These are phyloP conservation scores for Wilcoxina mikolae DNA, from an alignment of 495 filamentous ascomycete genomes.

Conservation along the genomic window DNA sequence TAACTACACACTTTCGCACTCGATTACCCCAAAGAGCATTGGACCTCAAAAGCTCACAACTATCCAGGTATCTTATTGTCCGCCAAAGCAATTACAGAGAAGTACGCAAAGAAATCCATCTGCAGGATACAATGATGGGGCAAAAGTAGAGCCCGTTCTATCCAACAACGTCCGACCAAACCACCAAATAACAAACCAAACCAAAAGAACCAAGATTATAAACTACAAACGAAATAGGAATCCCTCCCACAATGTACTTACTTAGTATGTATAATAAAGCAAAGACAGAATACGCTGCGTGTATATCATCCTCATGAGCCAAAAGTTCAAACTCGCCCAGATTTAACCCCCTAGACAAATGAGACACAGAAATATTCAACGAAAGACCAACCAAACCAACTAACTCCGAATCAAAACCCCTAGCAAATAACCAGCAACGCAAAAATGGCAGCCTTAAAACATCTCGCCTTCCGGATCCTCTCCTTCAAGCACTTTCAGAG, in stretches of 20 bases:
- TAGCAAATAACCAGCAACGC: neutral
- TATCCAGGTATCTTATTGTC: too few species aligned
- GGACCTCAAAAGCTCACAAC: too few species aligned
- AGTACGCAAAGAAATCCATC: too few species aligned
- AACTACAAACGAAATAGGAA: neutral
- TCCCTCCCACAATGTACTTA: too few species aligned
- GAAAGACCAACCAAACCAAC: too few species aligned
- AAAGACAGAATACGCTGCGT: neutral
- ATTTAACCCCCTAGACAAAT: neutral
- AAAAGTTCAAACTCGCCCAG: neutral
- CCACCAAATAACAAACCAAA: neutral
- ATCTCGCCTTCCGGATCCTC: conserved; percentile 7
- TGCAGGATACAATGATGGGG: too few species aligned
- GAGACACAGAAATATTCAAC: neutral
- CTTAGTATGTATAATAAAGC: too few species aligned
- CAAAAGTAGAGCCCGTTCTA: too few species aligned
- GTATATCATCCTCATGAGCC: conserved; percentile 2
- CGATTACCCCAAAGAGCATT: too few species aligned
- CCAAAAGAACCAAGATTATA: neutral
- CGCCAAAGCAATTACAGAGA: neutral
- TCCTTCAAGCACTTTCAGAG: conserved; percentile 17
- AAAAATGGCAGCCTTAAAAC: conserved; percentile 7
- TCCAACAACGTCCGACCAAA: too few species aligned
- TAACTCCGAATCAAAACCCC: neutral
- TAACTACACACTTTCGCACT: too few species aligned